Evolutionary conservation across 2,329 filamentous ascomycete species (phyloP).

Genomic region (Cladosporium sp.): DNA sequence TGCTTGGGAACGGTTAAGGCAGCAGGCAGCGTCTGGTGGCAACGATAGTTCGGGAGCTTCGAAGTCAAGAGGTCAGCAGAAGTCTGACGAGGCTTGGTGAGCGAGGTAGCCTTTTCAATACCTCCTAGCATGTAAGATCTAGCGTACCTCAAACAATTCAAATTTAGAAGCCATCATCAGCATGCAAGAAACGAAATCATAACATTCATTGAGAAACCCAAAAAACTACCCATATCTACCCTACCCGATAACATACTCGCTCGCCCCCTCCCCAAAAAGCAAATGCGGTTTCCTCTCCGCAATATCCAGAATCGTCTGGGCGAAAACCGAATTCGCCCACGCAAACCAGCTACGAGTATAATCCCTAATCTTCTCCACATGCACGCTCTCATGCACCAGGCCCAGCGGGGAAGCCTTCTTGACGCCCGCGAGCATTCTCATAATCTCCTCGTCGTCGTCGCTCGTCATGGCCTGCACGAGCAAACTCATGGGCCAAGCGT

Average conservation of each 20-base stretch:
- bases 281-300: constrained; percentile 84
- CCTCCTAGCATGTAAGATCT: too few relatives aligned
- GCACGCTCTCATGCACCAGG: constrained; percentile 84
- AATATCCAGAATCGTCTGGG: constrained; percentile 83
- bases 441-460: constrained; percentile 77
- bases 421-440: constrained; percentile 65
- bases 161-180: background rate
- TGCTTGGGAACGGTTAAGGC: constrained; percentile 42
- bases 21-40: constrained; percentile 21
- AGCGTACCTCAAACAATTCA: background rate
- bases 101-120: too few relatives aligned
- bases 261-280: constrained; percentile 64
- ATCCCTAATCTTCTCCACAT: constrained; percentile 63
- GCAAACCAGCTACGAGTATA: constrained; percentile 96
- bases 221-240: background rate
- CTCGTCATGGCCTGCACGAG: constrained; percentile 88
- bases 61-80: background rate
- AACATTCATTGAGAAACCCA: background rate
- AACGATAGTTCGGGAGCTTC: too few relatives aligned
- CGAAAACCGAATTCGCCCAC: constrained; percentile 96
- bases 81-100: too few relatives aligned
- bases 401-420: constrained; percentile 71
- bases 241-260: constrained; percentile 48
- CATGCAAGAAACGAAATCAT: background rate
- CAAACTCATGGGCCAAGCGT: constrained; percentile 96